Evolutionary conservation across 2,329 filamentous ascomycete genomes (phyloP).

Genomic region (Ophiostoma sp.): DNA sequence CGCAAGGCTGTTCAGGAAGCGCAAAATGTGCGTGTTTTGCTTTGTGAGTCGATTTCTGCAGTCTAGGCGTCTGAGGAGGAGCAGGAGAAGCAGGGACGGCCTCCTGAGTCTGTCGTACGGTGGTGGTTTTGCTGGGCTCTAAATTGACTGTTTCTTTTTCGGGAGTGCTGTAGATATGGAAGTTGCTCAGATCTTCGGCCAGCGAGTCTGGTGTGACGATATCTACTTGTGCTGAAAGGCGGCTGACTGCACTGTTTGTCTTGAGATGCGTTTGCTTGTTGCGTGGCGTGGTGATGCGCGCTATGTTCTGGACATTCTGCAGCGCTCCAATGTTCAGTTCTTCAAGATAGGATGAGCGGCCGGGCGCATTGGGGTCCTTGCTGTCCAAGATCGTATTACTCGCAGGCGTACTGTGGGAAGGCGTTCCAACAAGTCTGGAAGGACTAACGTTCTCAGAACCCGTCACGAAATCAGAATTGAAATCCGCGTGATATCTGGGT

Average conservation of each 20-base stretch:
- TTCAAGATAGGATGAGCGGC: constrained; percentile 19
- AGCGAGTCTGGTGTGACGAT: constrained; percentile 35
- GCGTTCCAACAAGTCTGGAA: background rate
- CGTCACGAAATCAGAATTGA: background rate
- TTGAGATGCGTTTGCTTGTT: background rate
- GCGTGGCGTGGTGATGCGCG: background rate
- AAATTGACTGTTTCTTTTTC: background rate
- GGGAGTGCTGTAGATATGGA: constrained; percentile 35
- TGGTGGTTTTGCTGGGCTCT: background rate
- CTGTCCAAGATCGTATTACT: background rate
- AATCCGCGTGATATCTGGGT: background rate
- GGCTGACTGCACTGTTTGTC: background rate
- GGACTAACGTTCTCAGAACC: constrained; percentile 21
- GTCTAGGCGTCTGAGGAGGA: background rate
- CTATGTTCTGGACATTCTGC: constrained; percentile 21
- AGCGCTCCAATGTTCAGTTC: constrained; percentile 21
- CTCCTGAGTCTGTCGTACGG: background rate
- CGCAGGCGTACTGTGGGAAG: background rate
- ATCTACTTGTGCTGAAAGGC: background rate
- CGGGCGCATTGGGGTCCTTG: constrained; percentile 4
- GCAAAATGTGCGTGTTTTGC: constrained; percentile 24
- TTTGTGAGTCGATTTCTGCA: background rate
- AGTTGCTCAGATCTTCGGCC: constrained; percentile 37
- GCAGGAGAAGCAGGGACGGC: background rate
- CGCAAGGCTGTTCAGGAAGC: constrained; percentile 4